Evolutionary conservation across 1,284 basidiomycete species (phyloP), one percentile per base, ranked within the genome.

Genomic region (Ceratobasidium sp.): DNA sequence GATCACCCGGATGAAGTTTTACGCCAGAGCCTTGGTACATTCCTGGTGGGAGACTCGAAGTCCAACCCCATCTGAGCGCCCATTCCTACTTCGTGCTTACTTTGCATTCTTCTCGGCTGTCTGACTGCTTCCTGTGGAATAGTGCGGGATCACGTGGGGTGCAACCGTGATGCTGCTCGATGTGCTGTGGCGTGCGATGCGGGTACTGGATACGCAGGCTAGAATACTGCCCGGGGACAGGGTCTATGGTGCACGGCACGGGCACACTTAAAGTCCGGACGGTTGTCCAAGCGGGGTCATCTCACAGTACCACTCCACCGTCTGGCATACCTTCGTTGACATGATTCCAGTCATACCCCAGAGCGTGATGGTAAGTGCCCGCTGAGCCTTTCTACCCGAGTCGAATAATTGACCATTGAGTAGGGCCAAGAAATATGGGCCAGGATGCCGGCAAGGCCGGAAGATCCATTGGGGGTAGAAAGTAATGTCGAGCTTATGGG

Each of bases 391-490:
- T 27, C 24, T 27, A 22, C 46, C 16, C 31, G 27, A 49, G 22
- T 29, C 49, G 29, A 13, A 53, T 7, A 13, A 24, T 54, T 13
- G 14, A 14, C 8, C 5, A 1, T 43, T 31, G 24, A 16, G 11
- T 61, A 71, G 66, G 66, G 66, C 8, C 66, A 71, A 49, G 66
- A 71, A 34, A 54, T 71, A n/a, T 71, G 66, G 66, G 66, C 66
- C n/a, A 37, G 66, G 13, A 71, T 71, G 66, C 66, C 49, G n/a
- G 66, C 54, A n/a, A 14, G 66, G 1, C 66, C 66, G 0, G 54
- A 48, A 9, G 66, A 71, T 19, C 66, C 66, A 0, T 39, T 59
- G 54, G 66, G 66, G 13, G 54, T 49, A 2, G 66, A 71, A 31
- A 71, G 66, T n/a, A 71, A 71, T 34, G 66, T 71, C 1, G 66